Percentiles rank a stretch among this genome's conserved stretches.
These are phyloP conservation scores for Aspergillus steynii DNA, from an alignment of 495 filamentous ascomycete species.

Conservation along the genomic window DNA sequence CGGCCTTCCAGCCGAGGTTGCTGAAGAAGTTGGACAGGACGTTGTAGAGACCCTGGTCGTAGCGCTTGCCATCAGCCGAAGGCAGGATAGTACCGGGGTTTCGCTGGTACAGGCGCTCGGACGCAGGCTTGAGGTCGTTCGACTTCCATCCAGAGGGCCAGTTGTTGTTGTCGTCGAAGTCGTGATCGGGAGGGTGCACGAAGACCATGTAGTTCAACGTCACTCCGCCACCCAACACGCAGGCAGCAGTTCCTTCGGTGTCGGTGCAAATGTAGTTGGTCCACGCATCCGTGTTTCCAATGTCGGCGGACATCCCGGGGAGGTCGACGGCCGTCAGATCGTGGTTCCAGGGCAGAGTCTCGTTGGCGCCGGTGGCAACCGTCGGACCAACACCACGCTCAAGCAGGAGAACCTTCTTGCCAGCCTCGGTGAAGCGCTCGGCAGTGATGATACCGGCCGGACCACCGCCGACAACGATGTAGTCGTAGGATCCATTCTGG, in stretches of 20 bases:
- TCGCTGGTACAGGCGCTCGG: constrained; percentile 60
- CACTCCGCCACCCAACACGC: constrained; percentile 68
- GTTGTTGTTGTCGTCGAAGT: constrained; percentile 71
- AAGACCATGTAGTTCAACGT: constrained; percentile 65
- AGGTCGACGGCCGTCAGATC: constrained; percentile 72
- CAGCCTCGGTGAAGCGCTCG: constrained; percentile 63
- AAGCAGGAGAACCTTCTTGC: constrained; percentile 44
- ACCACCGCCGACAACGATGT: constrained; percentile 38
- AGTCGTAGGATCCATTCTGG: constrained; percentile 24
- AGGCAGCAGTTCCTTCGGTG: constrained; percentile 70
- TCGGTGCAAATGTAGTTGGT: constrained; percentile 55
- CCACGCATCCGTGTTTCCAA: constrained; percentile 26
- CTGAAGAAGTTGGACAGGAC: constrained; percentile 57
- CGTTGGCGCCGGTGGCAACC: constrained; percentile 30
- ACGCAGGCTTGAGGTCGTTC: constrained; percentile 58
- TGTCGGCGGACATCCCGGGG: constrained; percentile 59
- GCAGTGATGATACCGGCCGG: constrained; percentile 50
- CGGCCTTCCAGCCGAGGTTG: constrained; percentile 59
- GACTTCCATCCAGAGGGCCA: constrained; percentile 75
- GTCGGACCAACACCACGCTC: constrained; percentile 38
- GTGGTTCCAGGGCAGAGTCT: constrained; percentile 31
- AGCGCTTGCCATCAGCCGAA: constrained; percentile 66
- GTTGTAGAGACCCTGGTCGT: constrained; percentile 66
- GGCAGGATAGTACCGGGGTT: constrained; percentile 71
- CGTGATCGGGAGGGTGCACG: constrained; percentile 54